phyloP scores from a whole-genome alignment of 768 basidiomycete genomes.

The Mycena olivaceomarginata region DNA sequence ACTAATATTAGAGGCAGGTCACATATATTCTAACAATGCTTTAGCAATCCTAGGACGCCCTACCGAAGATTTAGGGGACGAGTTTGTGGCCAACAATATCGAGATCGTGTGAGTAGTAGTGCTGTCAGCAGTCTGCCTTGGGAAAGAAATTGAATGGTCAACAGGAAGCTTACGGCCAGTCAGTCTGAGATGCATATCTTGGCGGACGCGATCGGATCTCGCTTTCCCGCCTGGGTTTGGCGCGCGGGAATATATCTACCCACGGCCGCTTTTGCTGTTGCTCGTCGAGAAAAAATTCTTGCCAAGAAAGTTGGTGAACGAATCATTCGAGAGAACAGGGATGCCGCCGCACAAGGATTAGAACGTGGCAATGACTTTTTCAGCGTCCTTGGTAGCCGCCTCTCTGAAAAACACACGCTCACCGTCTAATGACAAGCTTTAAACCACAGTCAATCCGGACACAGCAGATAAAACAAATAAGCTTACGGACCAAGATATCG shows the following conservation, averaged over 20 bases:
- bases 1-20: no score
- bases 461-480: neutral
- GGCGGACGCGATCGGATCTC: neutral
- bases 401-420: neutral
- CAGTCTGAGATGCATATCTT: neutral
- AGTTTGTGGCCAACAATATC: constrained; percentile 1
- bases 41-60: constrained; percentile 5
- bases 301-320: neutral
- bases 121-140: neutral
- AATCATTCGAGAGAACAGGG: constrained; percentile 13
- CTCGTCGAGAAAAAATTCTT: neutral
- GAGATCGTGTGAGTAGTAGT: neutral
- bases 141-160: neutral
- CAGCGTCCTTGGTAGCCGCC: neutral
- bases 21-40: neutral
- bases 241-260: neutral
- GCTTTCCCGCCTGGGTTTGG: constrained; percentile 3
- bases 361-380: constrained; percentile 12
- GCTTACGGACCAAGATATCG: constrained; percentile 21
- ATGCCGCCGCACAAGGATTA: neutral
- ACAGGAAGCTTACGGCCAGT: neutral
- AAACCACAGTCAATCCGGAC: neutral
- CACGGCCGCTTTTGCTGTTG: neutral
- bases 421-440: neutral
- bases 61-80: neutral